These are phyloP conservation scores for Solanum megistacrolobum DNA, from an alignment of 257 asterid species.

Conservation along the genomic window DNA sequence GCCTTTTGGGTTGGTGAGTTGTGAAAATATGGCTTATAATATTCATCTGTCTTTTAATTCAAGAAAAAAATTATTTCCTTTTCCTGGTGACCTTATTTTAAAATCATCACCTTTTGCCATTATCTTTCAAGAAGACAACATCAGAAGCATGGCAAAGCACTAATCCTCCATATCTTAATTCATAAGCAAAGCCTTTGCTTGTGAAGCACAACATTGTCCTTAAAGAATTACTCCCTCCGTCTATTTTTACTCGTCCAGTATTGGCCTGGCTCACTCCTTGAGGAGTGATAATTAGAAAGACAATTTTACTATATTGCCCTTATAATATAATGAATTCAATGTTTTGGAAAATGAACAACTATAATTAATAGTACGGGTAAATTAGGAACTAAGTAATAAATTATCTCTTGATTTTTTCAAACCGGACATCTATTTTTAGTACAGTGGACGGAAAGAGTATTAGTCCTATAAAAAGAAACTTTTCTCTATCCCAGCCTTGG, in stretches of 20 bases:
- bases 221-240: not conserved
- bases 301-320: not conserved
- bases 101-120: not conserved
- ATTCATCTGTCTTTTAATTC: slow-evolving; percentile 10
- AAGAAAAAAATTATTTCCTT: not conserved
- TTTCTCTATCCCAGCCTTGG: not conserved
- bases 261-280: not conserved
- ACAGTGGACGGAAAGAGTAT: not conserved
- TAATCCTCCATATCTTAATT: slow-evolving; percentile 23
- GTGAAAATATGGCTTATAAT: not conserved
- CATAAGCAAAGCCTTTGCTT: slow-evolving; percentile 25
- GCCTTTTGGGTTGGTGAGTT: not conserved
- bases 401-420: not conserved
- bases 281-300: not conserved
- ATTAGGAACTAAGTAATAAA: too few relatives aligned
- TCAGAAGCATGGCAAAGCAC: slow-evolving; percentile 5
- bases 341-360: not conserved
- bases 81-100: not conserved
- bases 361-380: not conserved
- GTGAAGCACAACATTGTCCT: not conserved
- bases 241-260: not conserved
- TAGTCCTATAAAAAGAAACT: not conserved
- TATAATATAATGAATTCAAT: not conserved
- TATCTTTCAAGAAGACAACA: not conserved
- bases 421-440: not conserved